Base-by-base conservation (phyloP, 2,329 filamentous ascomycete genomes). In the Colletotrichum sp. region DNA sequence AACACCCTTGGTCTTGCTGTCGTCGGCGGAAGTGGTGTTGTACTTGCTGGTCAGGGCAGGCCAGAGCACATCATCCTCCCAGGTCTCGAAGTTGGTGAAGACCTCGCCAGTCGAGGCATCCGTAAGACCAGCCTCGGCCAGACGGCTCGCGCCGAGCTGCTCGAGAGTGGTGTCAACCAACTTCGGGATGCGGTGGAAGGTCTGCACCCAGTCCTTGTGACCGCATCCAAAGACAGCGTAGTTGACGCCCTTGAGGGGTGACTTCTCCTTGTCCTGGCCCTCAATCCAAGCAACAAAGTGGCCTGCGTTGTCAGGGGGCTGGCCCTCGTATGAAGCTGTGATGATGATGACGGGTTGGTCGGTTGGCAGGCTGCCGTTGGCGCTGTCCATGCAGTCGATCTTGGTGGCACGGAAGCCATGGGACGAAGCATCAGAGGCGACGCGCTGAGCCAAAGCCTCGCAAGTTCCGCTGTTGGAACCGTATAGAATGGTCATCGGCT, bases 381-480 rank as follows among this genome's bases (percentile, higher is more conserved):
- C 91, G 0, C 87, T 86, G 78, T 95, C 91, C 55, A 95, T 81
- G 3, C 87, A 86, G 21, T 88, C 86, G 14, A 91, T 84, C 36
- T 85, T 85, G 6, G 82, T 81, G 1, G 90, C 90, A 6, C 81
- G 82, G 80, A 90, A 94, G 0, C 92, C 92, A 77, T 89, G 89
- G 3, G 82, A 82, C 5, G 84, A 79, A 0, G 92, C 92, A 78
- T 90, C 88, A 8, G 87, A 86, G 1, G 90, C 91, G 4, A 94
- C 81, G 10, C 88, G 86, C 70, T 92, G 89, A 0, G 93, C 92
- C 59, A 94, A 87, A 0, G 90, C 86, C 81, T 94, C 91, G 81
- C 93, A 95, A 2, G 93, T 95, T 1, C 93, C 93, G 0, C 90
- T 90, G 79, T 94, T 94, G 28, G 91, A 92, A 4, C 93, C 93